Base-by-base conservation (phyloP, 164 flowering plant genomes). In the Berberis vulgaris region DNA sequence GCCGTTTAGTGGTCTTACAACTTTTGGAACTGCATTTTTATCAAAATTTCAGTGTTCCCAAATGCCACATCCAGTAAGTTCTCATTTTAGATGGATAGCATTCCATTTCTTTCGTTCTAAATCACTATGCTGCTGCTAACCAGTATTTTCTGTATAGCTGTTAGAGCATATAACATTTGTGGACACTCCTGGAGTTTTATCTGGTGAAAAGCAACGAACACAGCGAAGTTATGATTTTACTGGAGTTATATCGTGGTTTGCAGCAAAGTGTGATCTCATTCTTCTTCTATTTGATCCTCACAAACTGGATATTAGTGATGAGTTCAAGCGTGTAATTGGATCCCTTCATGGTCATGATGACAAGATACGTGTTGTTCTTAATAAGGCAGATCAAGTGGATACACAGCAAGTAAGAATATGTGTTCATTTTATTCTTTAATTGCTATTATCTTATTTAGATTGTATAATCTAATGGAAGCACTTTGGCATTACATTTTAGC, bases 211-310 rank as follows among this genome's bases (percentile, higher is more conserved):
- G 74, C 99, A 95, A 75, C 81, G 99, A 56, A 89, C 97, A 8
- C 96, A 91, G 57, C 79, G 99, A 54, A 85, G 96, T 44, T 95
- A 95, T 79, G 97, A 95, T 77, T 95, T 95, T 67, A 91, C 97
- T 10, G 97, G 97, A 55, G 97, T 95, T 43, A 95, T 87, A 41
- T 91, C 97, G 58, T 95, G 99, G 99, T 91, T 95, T 82, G 99
- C 97, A 26, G 86, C 97, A 55, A 94, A 87, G 69, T 91, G 96
- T 79, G 97, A 94, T 65, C 83, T 89, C 11, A 94, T 94, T 66
- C 76, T 94, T 45, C 93, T 94, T 65, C 74, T 94, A 43, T 94
- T 94, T 74, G 97, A 94, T 79, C 99, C 99, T 56, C 95, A 94
- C 76, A 94, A 91, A 64, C 87, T 94, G 72, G 99, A 94, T 72